Conservation (phyloP, 805 yeast genomes). For the Candida sithepensis region DNA sequence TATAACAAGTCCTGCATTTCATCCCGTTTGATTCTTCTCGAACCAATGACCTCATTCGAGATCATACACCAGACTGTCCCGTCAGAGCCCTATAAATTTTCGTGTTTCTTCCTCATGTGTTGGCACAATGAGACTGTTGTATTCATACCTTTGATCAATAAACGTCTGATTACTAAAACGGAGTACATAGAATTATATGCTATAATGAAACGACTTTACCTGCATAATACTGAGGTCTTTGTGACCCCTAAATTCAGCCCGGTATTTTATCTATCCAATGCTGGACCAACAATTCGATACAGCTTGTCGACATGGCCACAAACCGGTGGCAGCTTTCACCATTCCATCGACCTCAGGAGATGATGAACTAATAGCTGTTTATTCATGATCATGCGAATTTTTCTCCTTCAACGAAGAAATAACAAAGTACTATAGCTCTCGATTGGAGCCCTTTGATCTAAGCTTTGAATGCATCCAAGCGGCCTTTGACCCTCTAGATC, state of each 20-base stretch:
- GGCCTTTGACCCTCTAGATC: slow-evolving; percentile 26
- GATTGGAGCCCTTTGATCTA: slow-evolving; percentile 25
- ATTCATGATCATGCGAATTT: slow-evolving; percentile 25
- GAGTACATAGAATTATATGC: too few species aligned
- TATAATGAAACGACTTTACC: too few species aligned
- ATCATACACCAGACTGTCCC: slow-evolving; percentile 67
- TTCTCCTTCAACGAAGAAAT: slow-evolving; percentile 21
- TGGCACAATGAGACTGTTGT: slow-evolving; percentile 44
- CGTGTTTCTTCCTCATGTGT: slow-evolving; percentile 50
- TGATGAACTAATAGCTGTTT: slow-evolving; percentile 29
- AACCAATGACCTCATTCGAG: slow-evolving; percentile 54
- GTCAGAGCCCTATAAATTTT: slow-evolving; percentile 54
- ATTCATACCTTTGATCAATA: too few species aligned
- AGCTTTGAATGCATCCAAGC: slow-evolving; percentile 26
- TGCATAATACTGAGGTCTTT: too few species aligned
- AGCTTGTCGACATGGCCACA: slow-evolving; percentile 21
- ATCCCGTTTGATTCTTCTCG: slow-evolving; percentile 17
- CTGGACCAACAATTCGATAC: too few species aligned
- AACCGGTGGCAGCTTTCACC: slow-evolving; percentile 28
- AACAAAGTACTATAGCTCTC: slow-evolving; percentile 19
- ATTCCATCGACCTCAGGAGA: slow-evolving; percentile 7
- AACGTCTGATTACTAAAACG: too few species aligned
- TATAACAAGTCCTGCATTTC: slow-evolving; percentile 37
- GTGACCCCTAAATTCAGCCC: too few species aligned
- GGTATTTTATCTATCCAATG: too few species aligned